Evolutionary conservation across 345 rosid genomes (phyloP).

Genomic region (Isatis tinctoria): DNA sequence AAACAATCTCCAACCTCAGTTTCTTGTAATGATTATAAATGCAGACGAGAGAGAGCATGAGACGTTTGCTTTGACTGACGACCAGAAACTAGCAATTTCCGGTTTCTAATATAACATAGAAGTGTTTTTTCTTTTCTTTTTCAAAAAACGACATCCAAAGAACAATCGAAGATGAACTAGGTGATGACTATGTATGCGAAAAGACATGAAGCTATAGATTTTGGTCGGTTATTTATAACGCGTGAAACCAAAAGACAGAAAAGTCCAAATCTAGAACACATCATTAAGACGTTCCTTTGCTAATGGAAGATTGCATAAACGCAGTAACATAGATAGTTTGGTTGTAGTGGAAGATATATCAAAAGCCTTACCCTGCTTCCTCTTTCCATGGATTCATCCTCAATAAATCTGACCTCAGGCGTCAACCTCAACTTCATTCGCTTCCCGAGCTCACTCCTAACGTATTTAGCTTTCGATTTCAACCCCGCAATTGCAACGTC

Average conservation of each 20-base stretch:
- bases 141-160: not conserved
- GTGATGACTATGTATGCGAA: not conserved
- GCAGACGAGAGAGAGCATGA: not conserved
- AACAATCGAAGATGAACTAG: not conserved
- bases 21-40: not conserved
- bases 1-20: constrained; percentile 22
- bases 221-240: too few species aligned
- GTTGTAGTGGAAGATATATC: not conserved
- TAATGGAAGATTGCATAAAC: not conserved
- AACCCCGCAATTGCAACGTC: constrained; percentile 83
- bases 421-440: constrained; percentile 88
- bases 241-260: too few species aligned
- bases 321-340: not conserved
- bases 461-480: constrained; percentile 77
- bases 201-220: not conserved
- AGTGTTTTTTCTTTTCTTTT: too few species aligned
- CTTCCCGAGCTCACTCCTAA: constrained; percentile 71
- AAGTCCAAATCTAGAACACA: too few species aligned
- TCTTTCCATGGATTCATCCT: constrained; percentile 83
- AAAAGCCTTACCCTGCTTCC: constrained; percentile 78
- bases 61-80: not conserved
- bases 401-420: constrained; percentile 83
- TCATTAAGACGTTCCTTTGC: not conserved
- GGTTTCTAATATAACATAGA: too few species aligned
- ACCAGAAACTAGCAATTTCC: not conserved